A percentile compares a stretch with the other conserved stretches of the same genome.
Conservation (phyloP, 2,329 filamentous ascomycete species). For the Periconia macrospinosa region DNA sequence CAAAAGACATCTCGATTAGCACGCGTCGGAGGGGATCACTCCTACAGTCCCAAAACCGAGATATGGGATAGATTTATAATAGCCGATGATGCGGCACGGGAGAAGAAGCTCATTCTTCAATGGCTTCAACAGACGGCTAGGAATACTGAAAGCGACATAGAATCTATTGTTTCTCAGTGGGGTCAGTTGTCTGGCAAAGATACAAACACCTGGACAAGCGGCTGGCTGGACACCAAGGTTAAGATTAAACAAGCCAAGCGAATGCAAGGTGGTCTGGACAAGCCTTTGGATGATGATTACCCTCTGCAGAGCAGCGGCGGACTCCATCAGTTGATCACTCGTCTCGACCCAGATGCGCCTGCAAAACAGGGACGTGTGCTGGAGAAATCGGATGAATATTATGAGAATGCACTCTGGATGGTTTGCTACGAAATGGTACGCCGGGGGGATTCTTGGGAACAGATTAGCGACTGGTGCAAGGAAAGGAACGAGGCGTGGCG, state of each 20-base stretch:
- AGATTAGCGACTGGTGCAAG: constrained; percentile 83
- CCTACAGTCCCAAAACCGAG: constrained; percentile 63
- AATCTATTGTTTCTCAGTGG: constrained; percentile 70
- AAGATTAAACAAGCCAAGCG: constrained; percentile 90
- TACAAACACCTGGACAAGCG: constrained; percentile 71
- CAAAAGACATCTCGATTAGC: constrained; percentile 37
- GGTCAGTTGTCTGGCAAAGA: constrained; percentile 72
- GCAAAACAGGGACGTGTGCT: constrained; percentile 75
- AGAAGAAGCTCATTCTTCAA: constrained; percentile 77
- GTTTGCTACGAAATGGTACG: constrained; percentile 93
- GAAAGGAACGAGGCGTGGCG: constrained; percentile 89
- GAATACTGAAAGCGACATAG: constrained; percentile 68
- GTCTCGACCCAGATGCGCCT: constrained; percentile 89
- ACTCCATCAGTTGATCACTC: constrained; percentile 71
- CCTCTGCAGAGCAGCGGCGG: constrained; percentile 48
- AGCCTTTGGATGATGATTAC: constrained; percentile 40
- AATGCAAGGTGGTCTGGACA: constrained; percentile 53
- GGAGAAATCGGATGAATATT: constrained; percentile 81
- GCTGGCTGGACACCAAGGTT: constrained; percentile 89
- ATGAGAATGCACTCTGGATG: constrained; percentile 88
- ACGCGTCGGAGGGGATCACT: constrained; percentile 34
- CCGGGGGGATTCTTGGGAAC: constrained; percentile 72
- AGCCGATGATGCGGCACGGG: constrained; percentile 71
- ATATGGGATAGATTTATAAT: constrained; percentile 75
- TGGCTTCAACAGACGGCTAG: constrained; percentile 83